Percentiles rank a stretch among this genome's conserved stretches.
phyloP scores from a whole-genome alignment of 192 early-diverging fungal species.

The Paraglomus brasilianum region DNA sequence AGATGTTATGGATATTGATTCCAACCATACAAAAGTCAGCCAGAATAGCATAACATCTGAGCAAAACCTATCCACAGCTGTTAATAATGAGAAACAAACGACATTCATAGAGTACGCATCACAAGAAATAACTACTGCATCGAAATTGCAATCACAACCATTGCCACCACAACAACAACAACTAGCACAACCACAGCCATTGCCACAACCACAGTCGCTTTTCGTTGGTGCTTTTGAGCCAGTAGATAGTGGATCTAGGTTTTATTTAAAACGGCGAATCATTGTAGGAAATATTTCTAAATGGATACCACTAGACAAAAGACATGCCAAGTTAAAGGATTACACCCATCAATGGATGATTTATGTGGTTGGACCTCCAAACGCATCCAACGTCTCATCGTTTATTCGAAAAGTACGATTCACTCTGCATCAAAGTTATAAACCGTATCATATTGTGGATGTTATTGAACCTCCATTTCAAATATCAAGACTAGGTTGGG shows the following conservation, averaged over 20 bases:
- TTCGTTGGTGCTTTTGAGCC: conserved; percentile 35
- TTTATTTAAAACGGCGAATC: conserved; percentile 67
- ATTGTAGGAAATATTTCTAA: conserved; percentile 76
- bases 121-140: no score
- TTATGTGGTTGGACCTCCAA: conserved; percentile 68
- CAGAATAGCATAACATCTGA: no score
- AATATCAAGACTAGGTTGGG: conserved; percentile 90
- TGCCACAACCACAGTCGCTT: conserved; percentile 35
- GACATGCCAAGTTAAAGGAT: conserved; percentile 53
- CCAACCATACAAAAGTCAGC: no score
- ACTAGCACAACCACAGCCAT: conserved; percentile 7
- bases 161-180: conserved; percentile 23
- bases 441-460: conserved; percentile 86
- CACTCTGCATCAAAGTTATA: conserved; percentile 87
- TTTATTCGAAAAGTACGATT: conserved; percentile 83
- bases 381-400: conserved; percentile 47
- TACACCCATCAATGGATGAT: conserved; percentile 91
- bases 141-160: no score
- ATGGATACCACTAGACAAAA: conserved; percentile 57
- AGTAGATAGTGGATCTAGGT: conserved; percentile 58
- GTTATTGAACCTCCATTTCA: conserved; percentile 75
- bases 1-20: no score
- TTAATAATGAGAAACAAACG: no score
- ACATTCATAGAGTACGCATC: no score
- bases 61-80: no score